These are phyloP conservation scores for Nigrospora oryzae DNA, from an alignment of 2,329 filamentous ascomycete genomes.

Conservation along the genomic window DNA sequence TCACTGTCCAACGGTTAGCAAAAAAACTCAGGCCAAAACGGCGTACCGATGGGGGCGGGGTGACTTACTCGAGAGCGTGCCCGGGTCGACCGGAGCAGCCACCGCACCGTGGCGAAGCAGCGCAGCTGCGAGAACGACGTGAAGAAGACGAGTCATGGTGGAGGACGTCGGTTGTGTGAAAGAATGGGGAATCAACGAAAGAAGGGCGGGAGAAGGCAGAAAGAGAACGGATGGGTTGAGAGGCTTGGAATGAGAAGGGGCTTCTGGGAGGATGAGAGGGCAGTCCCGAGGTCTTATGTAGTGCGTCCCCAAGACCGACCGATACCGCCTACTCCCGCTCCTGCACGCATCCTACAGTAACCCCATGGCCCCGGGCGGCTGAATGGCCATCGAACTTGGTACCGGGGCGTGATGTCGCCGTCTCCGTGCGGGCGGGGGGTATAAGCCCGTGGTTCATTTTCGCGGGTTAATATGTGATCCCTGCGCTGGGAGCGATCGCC, in stretches of 20 bases:
- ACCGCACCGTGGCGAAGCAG: not conserved
- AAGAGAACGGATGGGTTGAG: not conserved
- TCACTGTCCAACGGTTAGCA: no score
- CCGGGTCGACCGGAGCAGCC: not conserved
- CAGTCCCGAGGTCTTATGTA: not conserved
- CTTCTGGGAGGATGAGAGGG: not conserved
- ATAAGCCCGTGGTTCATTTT: no score
- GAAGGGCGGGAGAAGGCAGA: not conserved
- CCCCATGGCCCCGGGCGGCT: no score
- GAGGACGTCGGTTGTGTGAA: not conserved
- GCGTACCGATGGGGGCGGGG: not conserved
- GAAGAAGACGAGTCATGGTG: slow-evolving; percentile 3
- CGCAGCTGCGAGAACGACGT: slow-evolving; percentile 2
- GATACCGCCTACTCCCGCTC: no score
- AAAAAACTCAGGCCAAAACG: no score
- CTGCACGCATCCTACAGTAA: no score
- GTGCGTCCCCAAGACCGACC: not conserved
- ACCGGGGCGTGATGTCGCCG: no score
- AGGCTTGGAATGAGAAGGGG: not conserved
- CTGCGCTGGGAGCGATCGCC: no score
- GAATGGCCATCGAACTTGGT: no score
- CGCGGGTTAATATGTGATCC: no score
- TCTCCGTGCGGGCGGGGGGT: no score
- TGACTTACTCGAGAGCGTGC: not conserved
- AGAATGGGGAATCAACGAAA: not conserved